Evolutionary conservation across 768 basidiomycete genomes (phyloP), one percentile per base, ranked within the genome.

Genomic region (Tremella mesenterica): DNA sequence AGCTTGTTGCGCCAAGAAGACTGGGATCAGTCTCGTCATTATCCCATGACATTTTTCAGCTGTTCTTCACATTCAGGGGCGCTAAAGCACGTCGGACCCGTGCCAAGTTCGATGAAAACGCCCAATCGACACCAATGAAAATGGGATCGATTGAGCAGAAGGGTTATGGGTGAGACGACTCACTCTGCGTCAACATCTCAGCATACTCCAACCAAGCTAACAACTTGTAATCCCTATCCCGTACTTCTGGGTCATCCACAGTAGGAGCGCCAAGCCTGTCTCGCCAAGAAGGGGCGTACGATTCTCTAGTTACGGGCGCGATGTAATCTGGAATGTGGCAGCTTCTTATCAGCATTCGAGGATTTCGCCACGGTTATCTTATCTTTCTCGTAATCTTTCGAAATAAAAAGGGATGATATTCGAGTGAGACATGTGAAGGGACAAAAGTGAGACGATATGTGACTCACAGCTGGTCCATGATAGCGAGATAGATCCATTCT

Each of bases 131-230:
- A 10, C 10, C 45, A 23, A 27, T 28, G 14, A 16, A 28, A 20
- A 23, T 44, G 41, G 41, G 41, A 28, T 14, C 14, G 30, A 9
- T 28, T 14, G 23, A 16, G n/a, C 38, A 41, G 38, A 5, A 41
- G 8, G 38, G 6, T 41, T 4, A 21, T 18, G 9, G 8, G 1
- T n/a, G 33, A 31, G 9, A 49, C 43, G 13, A 63, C 63, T 44
- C 38, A 67, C 65, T 50, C 28, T 70, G 66, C 4, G 56, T 59
- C 1, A 73, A 57, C 8, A 55, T 63, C 50, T 73, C 71, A 26
- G 64, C 50, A 50, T 71, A 68, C 53, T 73, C 71, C 18, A 69
- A 43, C 71, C 71, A 73, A 14, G 66, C 61, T 20, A 71, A 55
- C 5, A 73, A 53, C 49, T 68, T 69, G 16, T 62, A 52, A 47